Evolutionary conservation across 257 asterid species (phyloP).

Genomic region (Ligustrum vulgare): DNA sequence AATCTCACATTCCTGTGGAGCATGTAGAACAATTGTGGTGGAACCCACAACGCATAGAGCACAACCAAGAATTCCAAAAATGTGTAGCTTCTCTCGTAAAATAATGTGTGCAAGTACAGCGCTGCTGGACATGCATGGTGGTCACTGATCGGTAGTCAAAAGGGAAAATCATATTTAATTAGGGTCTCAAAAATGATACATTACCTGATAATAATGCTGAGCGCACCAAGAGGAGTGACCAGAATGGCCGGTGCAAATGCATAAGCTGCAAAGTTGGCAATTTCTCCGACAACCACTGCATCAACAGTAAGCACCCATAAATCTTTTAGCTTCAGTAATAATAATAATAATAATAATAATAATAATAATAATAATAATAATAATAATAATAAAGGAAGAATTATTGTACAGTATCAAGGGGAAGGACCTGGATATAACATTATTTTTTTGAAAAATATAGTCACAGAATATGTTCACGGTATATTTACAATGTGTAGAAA

Average conservation of each 20-base stretch:
- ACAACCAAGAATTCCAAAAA: slow-evolving; percentile 94
- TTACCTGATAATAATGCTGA: slow-evolving; percentile 97
- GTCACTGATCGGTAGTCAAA: slow-evolving; percentile 45
- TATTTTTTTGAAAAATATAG: not conserved
- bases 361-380: too few species aligned
- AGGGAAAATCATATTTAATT: slow-evolving; percentile 21
- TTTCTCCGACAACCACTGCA: slow-evolving; percentile 96
- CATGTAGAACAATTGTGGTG: slow-evolving; percentile 89
- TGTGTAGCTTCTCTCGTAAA: slow-evolving; percentile 78
- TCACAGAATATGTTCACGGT: not conserved
- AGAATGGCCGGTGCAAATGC: slow-evolving; percentile 99
- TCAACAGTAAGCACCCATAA: slow-evolving; percentile 26
- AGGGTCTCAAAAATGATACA: slow-evolving; percentile 20
- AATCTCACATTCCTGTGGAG: slow-evolving; percentile 94
- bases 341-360: too few species aligned
- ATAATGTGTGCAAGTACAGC: slow-evolving; percentile 92
- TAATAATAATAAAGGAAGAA: too few species aligned
- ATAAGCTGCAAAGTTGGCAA: slow-evolving; percentile 98
- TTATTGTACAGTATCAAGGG: too few species aligned
- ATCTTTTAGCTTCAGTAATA: slow-evolving; percentile 4
- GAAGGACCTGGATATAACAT: not conserved
- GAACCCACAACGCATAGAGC: slow-evolving; percentile 97
- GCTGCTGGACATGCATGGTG: slow-evolving; percentile 47
- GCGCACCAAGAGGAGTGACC: slow-evolving; percentile 99
- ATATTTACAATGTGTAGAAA: slow-evolving; percentile 3